A percentile compares a stretch with the other conserved stretches of the same genome.
Conservation (phyloP, 768 basidiomycete species). For the Termitomyces sp. region DNA sequence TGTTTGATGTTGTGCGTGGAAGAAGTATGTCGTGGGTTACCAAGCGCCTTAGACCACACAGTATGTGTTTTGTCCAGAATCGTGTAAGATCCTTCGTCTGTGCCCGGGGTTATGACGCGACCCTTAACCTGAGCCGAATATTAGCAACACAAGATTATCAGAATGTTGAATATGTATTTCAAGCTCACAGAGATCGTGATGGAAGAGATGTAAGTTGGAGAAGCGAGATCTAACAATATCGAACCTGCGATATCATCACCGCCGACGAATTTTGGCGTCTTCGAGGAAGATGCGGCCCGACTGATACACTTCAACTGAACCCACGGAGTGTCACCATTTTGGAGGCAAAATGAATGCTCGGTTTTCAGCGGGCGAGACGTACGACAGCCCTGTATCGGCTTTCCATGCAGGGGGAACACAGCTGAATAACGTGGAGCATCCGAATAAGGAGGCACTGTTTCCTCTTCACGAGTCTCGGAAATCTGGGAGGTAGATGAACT, state of each 20-base stretch:
- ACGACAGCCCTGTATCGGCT: slow-evolving; percentile 3
- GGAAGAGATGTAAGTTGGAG: slow-evolving; percentile 21
- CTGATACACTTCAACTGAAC: slow-evolving; percentile 21
- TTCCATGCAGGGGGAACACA: slow-evolving; percentile 10
- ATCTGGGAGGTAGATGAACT: not conserved
- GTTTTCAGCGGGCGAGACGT: slow-evolving; percentile 5
- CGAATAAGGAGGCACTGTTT: not conserved
- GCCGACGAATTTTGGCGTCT: slow-evolving; percentile 17
- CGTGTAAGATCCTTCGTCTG: slow-evolving; percentile 20
- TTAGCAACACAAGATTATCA: not conserved
- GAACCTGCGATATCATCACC: slow-evolving; percentile 21
- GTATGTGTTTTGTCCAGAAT: slow-evolving; percentile 23
- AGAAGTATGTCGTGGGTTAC: slow-evolving; percentile 21
- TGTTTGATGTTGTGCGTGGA: slow-evolving; percentile 9
- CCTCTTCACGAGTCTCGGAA: not conserved
- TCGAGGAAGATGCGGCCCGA: slow-evolving; percentile 14
- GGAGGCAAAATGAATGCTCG: slow-evolving; percentile 3
- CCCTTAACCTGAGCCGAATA: slow-evolving; percentile 20
- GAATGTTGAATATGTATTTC: not conserved
- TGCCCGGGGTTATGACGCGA: slow-evolving; percentile 22
- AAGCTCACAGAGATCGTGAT: slow-evolving; percentile 21
- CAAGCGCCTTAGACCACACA: slow-evolving; percentile 26
- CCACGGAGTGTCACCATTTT: slow-evolving; percentile 13
- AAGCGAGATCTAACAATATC: slow-evolving; percentile 23
- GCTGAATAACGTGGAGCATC: slow-evolving; percentile 6